Percentiles rank a stretch among this genome's conserved stretches.
Evolutionary conservation across 345 rosid species (phyloP).

Genomic region (Eucalyptus marginata): DNA sequence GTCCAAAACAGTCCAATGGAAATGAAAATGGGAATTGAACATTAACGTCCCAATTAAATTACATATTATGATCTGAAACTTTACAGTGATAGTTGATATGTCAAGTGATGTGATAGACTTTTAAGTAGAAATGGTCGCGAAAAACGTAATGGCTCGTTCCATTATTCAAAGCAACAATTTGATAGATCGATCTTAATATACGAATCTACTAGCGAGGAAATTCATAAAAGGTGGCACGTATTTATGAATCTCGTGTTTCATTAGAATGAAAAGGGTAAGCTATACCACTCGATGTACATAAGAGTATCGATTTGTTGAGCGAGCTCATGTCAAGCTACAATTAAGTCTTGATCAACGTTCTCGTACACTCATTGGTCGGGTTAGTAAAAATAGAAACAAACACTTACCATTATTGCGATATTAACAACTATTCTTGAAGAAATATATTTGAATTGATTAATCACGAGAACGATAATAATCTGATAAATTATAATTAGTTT

Average conservation of each 20-base stretch:
- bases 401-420: background rate
- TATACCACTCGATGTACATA: background rate
- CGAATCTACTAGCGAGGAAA: background rate
- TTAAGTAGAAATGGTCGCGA: rapidly evolving
- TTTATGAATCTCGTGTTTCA: background rate
- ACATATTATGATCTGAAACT: no score
- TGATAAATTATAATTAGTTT: background rate
- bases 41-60: background rate
- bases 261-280: background rate
- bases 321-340: rapidly evolving
- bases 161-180: background rate
- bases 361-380: background rate
- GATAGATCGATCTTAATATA: background rate
- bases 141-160: rapidly evolving
- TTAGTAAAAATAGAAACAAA: rapidly evolving
- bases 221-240: rapidly evolving
- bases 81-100: no score
- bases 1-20: rapidly evolving
- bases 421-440: no score
- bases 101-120: background rate
- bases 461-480: background rate
- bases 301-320: background rate
- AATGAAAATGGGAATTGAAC: no score
- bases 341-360: rapidly evolving
- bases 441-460: background rate